Evolutionary conservation across 257 asterid species (phyloP).

Genomic region (Solanum ahanhuiri): DNA sequence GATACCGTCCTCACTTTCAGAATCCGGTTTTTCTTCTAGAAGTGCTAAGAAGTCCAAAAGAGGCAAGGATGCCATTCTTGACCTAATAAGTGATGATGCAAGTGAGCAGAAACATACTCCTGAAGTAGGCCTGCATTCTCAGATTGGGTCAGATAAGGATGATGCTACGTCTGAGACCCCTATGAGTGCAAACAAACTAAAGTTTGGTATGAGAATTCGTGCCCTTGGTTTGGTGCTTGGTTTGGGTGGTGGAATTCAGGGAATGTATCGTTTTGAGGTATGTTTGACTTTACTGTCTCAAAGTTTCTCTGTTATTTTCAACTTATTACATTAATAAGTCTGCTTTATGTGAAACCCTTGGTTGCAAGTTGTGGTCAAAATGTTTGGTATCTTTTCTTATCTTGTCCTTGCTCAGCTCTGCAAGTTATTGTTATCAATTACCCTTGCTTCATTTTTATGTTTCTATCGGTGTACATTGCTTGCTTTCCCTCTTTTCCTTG

Average conservation of each 20-base stretch:
- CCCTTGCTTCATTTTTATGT: neutral
- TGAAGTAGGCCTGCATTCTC: neutral
- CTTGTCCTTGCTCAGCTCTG: neutral
- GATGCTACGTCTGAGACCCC: slow-evolving; percentile 21
- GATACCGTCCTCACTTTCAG: neutral
- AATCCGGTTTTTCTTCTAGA: neutral
- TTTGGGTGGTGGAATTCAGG: slow-evolving; percentile 70
- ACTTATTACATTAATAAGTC: neutral
- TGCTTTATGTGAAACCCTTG: neutral
- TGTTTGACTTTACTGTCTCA: neutral
- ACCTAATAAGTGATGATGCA: slow-evolving; percentile 4
- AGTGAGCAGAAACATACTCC: neutral
- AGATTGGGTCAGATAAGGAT: slow-evolving; percentile 4
- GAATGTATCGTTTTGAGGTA: slow-evolving; percentile 92
- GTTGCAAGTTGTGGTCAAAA: neutral
- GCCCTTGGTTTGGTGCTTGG: slow-evolving; percentile 85
- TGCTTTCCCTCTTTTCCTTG: neutral
- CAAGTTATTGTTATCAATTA: neutral
- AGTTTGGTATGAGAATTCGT: slow-evolving; percentile 68
- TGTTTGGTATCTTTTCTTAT: neutral
- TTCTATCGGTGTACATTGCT: neutral
- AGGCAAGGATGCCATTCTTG: neutral
- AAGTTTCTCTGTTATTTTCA: neutral
- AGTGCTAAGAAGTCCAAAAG: slow-evolving; percentile 3
- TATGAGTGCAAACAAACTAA: slow-evolving; percentile 49